These are phyloP conservation scores for Tritrichomonas musculus DNA, from an alignment of 208 protist genomes.

Conservation along the genomic window DNA sequence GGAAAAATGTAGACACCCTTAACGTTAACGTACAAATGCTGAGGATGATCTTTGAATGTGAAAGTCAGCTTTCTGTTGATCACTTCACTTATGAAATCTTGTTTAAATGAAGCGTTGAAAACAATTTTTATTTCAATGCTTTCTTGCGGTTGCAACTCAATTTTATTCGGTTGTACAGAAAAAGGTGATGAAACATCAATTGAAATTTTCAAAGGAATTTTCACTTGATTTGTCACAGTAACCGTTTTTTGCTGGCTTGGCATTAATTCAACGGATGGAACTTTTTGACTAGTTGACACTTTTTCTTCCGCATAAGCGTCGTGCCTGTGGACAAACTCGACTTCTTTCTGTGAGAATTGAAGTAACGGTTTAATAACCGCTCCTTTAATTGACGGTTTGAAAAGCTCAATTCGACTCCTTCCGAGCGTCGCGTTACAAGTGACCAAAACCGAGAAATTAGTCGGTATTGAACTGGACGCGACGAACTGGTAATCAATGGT, in stretches of 20 bases:
- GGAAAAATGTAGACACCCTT: background rate
- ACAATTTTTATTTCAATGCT: background rate
- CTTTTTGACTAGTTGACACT: background rate
- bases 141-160: background rate
- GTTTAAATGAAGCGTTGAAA: slow-evolving; percentile 2
- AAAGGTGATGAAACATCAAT: background rate
- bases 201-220: background rate
- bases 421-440: background rate
- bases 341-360: background rate
- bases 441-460: background rate
- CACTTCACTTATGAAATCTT: background rate
- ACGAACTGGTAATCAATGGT: background rate
- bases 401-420: background rate
- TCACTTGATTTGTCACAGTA: background rate
- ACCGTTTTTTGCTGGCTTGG: background rate
- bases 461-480: background rate
- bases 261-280: background rate
- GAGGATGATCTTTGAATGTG: background rate
- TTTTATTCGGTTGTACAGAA: background rate
- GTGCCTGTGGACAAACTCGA: background rate
- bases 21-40: background rate
- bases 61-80: background rate
- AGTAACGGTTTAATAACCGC: background rate
- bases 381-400: background rate
- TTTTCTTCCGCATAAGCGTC: background rate